Conservation (phyloP, 2,329 filamentous ascomycete species). For the Aspergillus novofumigatus region DNA sequence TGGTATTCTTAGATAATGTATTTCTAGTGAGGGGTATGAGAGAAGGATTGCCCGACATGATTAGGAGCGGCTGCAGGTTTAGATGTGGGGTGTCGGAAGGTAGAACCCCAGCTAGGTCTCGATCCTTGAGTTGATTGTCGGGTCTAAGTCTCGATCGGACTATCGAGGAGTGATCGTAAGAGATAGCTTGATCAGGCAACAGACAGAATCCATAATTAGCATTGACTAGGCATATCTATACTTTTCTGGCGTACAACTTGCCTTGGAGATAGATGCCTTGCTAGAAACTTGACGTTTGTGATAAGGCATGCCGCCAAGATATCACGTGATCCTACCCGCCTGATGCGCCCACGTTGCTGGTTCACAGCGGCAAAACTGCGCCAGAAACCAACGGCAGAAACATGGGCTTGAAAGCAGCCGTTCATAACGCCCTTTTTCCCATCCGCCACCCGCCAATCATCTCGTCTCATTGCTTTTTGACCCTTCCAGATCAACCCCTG, state of each 20-base stretch:
- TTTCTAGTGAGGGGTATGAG: too few relatives aligned
- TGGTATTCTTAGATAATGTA: too few relatives aligned
- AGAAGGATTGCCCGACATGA: too few relatives aligned
- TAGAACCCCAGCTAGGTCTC: too few relatives aligned
- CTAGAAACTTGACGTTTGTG: neutral
- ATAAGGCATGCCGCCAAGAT: neutral
- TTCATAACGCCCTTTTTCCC: slow-evolving; percentile 38
- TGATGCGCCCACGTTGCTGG: neutral
- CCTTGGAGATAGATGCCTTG: neutral
- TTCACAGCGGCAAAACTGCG: slow-evolving; percentile 3
- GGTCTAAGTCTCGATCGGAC: too few relatives aligned
- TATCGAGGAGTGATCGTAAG: neutral
- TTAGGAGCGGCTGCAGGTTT: too few relatives aligned
- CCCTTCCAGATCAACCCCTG: slow-evolving; percentile 18
- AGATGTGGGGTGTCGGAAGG: too few relatives aligned
- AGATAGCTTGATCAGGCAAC: neutral
- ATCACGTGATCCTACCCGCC: slow-evolving; percentile 17
- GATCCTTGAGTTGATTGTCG: too few relatives aligned
- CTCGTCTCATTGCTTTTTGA: slow-evolving; percentile 19
- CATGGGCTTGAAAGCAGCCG: slow-evolving; percentile 33
- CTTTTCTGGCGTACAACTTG: neutral
- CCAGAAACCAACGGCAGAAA: slow-evolving; percentile 20
- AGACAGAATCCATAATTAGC: neutral
- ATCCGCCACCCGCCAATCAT: slow-evolving; percentile 32
- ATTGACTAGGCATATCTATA: neutral